Percentiles rank a stretch among this genome's conserved stretches.
Evolutionary conservation across 2,329 filamentous ascomycete species (phyloP).

Genomic region (Beauveria sp.): DNA sequence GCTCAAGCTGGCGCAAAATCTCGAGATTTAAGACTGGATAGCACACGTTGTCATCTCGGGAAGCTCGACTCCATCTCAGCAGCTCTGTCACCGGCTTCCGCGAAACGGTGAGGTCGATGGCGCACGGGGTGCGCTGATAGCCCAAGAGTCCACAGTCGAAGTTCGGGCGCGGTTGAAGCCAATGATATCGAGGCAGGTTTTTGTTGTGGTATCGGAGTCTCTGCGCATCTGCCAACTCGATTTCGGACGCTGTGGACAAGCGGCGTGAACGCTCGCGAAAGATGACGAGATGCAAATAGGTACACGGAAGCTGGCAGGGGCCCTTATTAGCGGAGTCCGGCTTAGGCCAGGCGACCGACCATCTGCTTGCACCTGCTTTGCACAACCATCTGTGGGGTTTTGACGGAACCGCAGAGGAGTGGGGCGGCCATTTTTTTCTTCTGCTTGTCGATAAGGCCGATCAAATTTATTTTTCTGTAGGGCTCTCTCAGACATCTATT

Average conservation of each 20-base stretch:
- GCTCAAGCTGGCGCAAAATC: neutral
- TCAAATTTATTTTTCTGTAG: constrained; percentile 15
- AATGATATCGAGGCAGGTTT: neutral
- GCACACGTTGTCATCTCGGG: neutral
- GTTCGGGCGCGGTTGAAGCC: neutral
- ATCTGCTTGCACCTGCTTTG: neutral
- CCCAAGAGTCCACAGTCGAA: neutral
- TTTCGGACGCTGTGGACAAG: neutral
- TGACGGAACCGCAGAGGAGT: neutral
- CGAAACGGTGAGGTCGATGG: neutral
- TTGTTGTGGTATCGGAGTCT: neutral
- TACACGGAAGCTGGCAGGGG: neutral
- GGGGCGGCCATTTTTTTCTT: constrained; percentile 11
- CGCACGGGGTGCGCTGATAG: neutral
- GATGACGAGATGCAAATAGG: neutral
- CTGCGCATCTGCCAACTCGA: neutral
- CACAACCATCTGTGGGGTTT: neutral
- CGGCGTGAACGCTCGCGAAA: neutral
- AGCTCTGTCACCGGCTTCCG: neutral
- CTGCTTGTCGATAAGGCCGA: constrained; percentile 11
- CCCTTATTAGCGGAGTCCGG: constrained; percentile 5
- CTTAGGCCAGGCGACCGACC: neutral
- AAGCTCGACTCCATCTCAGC: constrained; percentile 8
- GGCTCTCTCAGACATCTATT: neutral
- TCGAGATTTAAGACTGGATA: neutral